Evolutionary conservation across 176 grass and related monocot species (phyloP).

Genomic region (Zoysia japonica): DNA sequence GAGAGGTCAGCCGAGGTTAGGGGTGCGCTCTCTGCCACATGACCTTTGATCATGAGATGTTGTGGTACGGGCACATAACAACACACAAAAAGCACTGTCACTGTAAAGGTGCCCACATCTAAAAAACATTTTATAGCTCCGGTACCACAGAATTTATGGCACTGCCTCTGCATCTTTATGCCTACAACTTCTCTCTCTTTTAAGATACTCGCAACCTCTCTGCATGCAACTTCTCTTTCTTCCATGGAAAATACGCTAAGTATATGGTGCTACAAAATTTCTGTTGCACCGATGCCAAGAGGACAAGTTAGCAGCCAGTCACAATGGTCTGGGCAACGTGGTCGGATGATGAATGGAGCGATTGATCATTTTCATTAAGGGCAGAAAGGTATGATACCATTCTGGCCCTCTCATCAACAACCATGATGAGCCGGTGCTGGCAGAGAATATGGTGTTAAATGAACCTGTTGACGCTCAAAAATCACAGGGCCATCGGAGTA

Average conservation of each 20-base stretch:
- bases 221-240: too few species aligned
- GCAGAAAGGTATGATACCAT: background rate
- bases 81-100: accelerated
- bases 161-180: too few species aligned
- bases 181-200: too few species aligned
- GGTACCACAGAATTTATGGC: background rate
- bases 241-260: too few species aligned
- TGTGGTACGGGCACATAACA: background rate
- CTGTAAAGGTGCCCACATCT: background rate
- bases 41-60: background rate
- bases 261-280: too few species aligned
- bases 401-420: background rate
- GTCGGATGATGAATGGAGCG: background rate
- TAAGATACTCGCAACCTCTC: too few species aligned
- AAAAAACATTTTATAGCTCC: background rate
- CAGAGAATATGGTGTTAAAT: background rate
- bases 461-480: background rate
- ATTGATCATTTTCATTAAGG: too few species aligned
- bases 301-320: background rate
- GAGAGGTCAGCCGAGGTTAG: too few species aligned
- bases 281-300: background rate
- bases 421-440: background rate
- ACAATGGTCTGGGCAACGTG: too few species aligned
- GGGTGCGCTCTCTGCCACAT: background rate
- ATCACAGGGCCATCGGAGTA: too few species aligned